Evolutionary conservation across 768 basidiomycete species (phyloP).

Genomic region (Amanita muscaria): DNA sequence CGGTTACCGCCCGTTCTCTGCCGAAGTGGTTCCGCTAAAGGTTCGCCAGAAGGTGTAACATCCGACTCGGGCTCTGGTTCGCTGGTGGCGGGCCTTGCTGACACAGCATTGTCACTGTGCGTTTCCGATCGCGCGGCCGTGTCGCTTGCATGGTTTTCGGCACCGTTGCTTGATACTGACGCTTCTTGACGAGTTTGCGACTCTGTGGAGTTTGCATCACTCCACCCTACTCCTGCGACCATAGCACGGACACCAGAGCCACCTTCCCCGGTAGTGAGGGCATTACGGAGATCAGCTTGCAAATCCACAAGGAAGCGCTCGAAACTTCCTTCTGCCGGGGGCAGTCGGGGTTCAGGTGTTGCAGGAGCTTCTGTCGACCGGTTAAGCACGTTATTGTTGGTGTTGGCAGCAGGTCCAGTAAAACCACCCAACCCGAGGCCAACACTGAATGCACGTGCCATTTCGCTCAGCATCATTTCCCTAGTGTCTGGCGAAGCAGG

Average conservation of each 20-base stretch:
- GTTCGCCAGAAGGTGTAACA: not conserved
- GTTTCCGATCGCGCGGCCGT: not conserved
- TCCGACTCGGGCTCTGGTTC: not conserved
- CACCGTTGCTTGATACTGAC: not conserved
- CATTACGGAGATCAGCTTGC: slow-evolving; percentile 61
- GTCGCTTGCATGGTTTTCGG: not conserved
- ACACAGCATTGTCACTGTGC: not conserved
- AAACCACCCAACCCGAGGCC: slow-evolving; percentile 45
- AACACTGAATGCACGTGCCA: slow-evolving; percentile 73
- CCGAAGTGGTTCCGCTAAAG: not conserved
- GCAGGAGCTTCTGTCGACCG: slow-evolving; percentile 1
- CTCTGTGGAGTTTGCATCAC: slow-evolving; percentile 1
- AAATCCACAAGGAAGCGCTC: slow-evolving; percentile 75
- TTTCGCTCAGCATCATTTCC: slow-evolving; percentile 69
- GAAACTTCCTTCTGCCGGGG: slow-evolving; percentile 57
- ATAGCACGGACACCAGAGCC: slow-evolving; percentile 7
- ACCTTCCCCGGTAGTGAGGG: slow-evolving; percentile 36
- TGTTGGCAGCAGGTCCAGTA: slow-evolving; percentile 10
- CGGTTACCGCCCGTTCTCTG: slow-evolving; percentile 13
- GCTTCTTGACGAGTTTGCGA: not conserved
- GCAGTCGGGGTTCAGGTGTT: slow-evolving; percentile 9
- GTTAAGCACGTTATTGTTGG: not conserved
- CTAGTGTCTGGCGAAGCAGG: slow-evolving; percentile 38
- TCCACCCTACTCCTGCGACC: slow-evolving; percentile 8
- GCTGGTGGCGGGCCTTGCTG: not conserved